These are phyloP conservation scores for Lanzia echinophila DNA, from an alignment of 2,329 filamentous ascomycete species.

Conservation along the genomic window DNA sequence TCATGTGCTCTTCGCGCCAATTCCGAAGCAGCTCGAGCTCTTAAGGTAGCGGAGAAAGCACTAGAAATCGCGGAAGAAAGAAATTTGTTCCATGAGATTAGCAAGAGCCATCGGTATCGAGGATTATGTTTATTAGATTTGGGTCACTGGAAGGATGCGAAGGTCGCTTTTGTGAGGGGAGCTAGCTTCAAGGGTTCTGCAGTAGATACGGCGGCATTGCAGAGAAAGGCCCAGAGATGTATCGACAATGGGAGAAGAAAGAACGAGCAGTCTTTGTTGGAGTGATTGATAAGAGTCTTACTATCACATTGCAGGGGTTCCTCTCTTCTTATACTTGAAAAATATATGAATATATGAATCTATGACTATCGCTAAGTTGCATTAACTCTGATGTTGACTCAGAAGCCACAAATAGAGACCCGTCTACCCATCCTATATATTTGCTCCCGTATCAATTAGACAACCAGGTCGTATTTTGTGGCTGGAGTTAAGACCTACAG, in stretches of 20 bases:
- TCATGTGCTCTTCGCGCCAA: constrained; percentile 9
- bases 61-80: constrained; percentile 1
- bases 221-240: constrained; percentile 1
- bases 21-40: background rate
- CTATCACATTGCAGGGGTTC: too few species aligned
- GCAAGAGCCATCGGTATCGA: constrained; percentile 13
- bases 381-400: too few species aligned
- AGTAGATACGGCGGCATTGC: constrained; percentile 1
- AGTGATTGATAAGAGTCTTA: too few species aligned
- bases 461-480: too few species aligned
- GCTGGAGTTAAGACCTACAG: too few species aligned
- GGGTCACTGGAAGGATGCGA: constrained; percentile 14
- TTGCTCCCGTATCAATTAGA: too few species aligned
- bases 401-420: too few species aligned
- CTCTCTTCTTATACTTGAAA: too few species aligned
- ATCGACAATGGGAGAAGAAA: background rate
- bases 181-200: constrained; percentile 10
- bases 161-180: constrained; percentile 13
- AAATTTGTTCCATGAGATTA: constrained; percentile 4
- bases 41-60: constrained; percentile 9
- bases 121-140: constrained; percentile 11
- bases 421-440: too few species aligned
- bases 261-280: background rate
- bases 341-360: too few species aligned
- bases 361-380: too few species aligned